Evolutionary conservation across 257 asterid species (phyloP).

Genomic region (Plantago ovata): DNA sequence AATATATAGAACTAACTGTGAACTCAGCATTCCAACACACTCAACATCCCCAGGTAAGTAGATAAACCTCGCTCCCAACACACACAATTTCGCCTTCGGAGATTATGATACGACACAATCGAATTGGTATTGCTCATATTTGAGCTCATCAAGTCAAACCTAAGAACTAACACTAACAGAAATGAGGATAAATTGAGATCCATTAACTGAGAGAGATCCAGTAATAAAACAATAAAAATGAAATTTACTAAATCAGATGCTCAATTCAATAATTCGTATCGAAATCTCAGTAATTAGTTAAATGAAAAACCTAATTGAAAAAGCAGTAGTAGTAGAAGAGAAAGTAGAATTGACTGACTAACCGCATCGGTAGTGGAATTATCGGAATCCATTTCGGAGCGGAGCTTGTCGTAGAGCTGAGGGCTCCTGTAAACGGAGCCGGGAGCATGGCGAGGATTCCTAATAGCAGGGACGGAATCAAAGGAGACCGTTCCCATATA

Average conservation of each 20-base stretch:
- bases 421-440: slow-evolving; percentile 94
- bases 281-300: too few relatives aligned
- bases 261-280: background rate
- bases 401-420: slow-evolving; percentile 64
- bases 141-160: too few relatives aligned
- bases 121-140: too few relatives aligned
- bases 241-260: background rate
- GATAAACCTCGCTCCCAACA: too few relatives aligned
- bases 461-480: slow-evolving; percentile 55
- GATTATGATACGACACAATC: too few relatives aligned
- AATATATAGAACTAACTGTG: too few relatives aligned
- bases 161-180: too few relatives aligned
- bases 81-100: too few relatives aligned
- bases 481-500: slow-evolving; percentile 96
- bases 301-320: background rate
- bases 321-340: background rate
- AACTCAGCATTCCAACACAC: too few relatives aligned
- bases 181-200: too few relatives aligned
- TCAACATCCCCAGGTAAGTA: too few relatives aligned
- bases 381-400: slow-evolving; percentile 67
- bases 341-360: slow-evolving; percentile 22
- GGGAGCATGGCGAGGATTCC: slow-evolving; percentile 50
- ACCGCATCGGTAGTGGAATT: slow-evolving; percentile 89
- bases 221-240: background rate
- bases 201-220: background rate